Conservation (phyloP, 2,329 filamentous ascomycete species). For the Coleophoma eucalyptorum region DNA sequence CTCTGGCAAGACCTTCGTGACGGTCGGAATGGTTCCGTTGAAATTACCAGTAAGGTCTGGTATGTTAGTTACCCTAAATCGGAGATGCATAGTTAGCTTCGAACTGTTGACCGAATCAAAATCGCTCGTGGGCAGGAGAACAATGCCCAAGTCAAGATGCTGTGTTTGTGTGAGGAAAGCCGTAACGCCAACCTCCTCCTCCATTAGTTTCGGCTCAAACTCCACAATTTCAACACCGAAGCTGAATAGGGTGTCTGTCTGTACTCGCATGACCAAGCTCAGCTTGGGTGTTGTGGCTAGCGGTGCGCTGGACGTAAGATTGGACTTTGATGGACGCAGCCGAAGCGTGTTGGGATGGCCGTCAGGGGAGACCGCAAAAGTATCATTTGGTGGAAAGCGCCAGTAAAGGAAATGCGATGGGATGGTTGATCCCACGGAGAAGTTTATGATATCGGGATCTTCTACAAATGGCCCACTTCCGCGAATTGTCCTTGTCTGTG, state of each 20-base stretch:
- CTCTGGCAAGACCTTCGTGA: conserved; percentile 34
- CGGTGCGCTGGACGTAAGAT: conserved; percentile 49
- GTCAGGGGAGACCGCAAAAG: conserved; percentile 40
- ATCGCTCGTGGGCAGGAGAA: conserved; percentile 24
- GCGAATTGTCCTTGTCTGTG: conserved; percentile 25
- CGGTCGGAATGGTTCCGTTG: conserved; percentile 33
- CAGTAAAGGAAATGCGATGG: conserved; percentile 54
- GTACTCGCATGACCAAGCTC: conserved; percentile 49
- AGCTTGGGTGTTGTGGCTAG: conserved; percentile 43
- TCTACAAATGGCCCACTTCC: conserved; percentile 38
- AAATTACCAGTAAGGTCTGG: conserved; percentile 28
- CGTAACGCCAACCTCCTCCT: conserved; percentile 48
- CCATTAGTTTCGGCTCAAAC: conserved; percentile 32
- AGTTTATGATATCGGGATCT: conserved; percentile 38
- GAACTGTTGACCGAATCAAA: neutral
- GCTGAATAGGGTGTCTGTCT: conserved; percentile 51
- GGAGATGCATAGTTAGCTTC: conserved; percentile 2
- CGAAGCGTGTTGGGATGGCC: conserved; percentile 39
- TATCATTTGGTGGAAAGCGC: conserved; percentile 43
- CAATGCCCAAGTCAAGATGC: conserved; percentile 34
- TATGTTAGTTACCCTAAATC: neutral
- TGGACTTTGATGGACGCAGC: conserved; percentile 43
- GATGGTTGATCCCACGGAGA: conserved; percentile 37
- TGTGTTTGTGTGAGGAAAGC: conserved; percentile 46
- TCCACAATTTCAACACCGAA: conserved; percentile 40